Percentiles rank a stretch among this genome's conserved stretches.
Evolutionary conservation across 164 flowering plant genomes (phyloP).

Genomic region (Vitis labrusca): DNA sequence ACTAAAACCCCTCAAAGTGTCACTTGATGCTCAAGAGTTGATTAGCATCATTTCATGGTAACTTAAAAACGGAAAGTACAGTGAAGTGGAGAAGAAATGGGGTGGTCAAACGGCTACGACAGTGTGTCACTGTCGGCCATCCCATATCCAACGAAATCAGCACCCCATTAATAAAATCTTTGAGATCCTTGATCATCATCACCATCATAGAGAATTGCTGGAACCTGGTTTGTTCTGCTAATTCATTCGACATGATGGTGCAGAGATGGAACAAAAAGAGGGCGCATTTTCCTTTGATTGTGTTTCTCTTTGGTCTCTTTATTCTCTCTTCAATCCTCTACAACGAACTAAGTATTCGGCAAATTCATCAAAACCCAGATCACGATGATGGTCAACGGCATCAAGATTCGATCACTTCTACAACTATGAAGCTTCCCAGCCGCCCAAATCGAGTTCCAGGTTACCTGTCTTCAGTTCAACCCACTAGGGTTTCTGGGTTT

Average conservation of each 20-base stretch:
- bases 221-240: neutral
- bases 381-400: conserved; percentile 7
- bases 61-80: no score
- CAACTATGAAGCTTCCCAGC: conserved; percentile 15
- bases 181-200: no score
- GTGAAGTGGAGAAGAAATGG: no score
- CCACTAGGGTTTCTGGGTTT: neutral
- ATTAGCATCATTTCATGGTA: no score
- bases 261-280: conserved; percentile 53
- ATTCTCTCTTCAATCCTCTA: conserved; percentile 43
- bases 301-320: conserved; percentile 34
- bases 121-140: no score
- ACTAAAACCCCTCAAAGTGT: no score
- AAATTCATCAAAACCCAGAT: conserved; percentile 36
- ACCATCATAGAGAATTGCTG: neutral
- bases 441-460: conserved; percentile 25
- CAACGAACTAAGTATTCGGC: conserved; percentile 47
- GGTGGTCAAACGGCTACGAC: no score
- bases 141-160: no score
- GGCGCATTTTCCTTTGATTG: conserved; percentile 42
- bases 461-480: conserved; percentile 5
- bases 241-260: conserved; percentile 13
- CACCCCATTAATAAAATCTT: no score
- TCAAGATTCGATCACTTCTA: conserved; percentile 17
- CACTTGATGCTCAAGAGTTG: no score